Conservation (phyloP, 2,329 filamentous ascomycete species). For the Dactylellina cionopaga region DNA sequence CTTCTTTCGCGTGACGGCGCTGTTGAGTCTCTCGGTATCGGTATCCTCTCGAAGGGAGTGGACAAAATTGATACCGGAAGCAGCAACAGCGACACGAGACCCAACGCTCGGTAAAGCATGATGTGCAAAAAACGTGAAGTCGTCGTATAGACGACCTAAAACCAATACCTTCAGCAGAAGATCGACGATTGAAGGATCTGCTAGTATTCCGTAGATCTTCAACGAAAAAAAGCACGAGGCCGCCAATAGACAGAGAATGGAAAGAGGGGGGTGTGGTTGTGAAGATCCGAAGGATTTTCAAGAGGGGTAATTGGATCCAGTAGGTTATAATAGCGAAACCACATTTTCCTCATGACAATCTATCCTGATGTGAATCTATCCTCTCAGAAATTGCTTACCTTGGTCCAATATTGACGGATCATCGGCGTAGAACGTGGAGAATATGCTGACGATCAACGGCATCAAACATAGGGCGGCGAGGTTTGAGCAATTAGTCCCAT, state of each 20-base stretch:
- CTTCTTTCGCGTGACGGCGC: not conserved
- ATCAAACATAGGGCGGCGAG: slow-evolving; percentile 24
- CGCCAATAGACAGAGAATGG: not conserved
- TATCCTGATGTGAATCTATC: slow-evolving; percentile 38
- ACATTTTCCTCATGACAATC: slow-evolving; percentile 41
- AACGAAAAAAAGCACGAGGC: slow-evolving; percentile 22
- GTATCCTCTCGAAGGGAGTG: not conserved
- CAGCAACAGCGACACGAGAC: slow-evolving; percentile 4
- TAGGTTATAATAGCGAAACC: slow-evolving; percentile 26
- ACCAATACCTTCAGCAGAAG: not conserved
- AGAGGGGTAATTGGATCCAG: slow-evolving; percentile 26
- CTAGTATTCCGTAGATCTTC: not conserved
- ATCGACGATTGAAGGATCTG: slow-evolving; percentile 13
- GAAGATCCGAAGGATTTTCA: slow-evolving; percentile 32
- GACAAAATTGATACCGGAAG: slow-evolving; percentile 6
- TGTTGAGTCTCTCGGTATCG: not conserved
- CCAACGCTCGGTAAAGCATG: slow-evolving; percentile 20
- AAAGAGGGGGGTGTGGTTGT: not conserved
- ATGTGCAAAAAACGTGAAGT: slow-evolving; percentile 13
- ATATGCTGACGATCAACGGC: slow-evolving; percentile 22
- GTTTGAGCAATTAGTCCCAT: slow-evolving; percentile 32
- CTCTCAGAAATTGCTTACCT: slow-evolving; percentile 34
- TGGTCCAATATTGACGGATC: slow-evolving; percentile 22
- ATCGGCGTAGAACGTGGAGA: slow-evolving; percentile 13
- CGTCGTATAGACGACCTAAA: not conserved